Evolutionary conservation across 495 filamentous ascomycete species (phyloP), one percentile per base, ranked within the genome.

Genomic region (Halenospora varia): DNA sequence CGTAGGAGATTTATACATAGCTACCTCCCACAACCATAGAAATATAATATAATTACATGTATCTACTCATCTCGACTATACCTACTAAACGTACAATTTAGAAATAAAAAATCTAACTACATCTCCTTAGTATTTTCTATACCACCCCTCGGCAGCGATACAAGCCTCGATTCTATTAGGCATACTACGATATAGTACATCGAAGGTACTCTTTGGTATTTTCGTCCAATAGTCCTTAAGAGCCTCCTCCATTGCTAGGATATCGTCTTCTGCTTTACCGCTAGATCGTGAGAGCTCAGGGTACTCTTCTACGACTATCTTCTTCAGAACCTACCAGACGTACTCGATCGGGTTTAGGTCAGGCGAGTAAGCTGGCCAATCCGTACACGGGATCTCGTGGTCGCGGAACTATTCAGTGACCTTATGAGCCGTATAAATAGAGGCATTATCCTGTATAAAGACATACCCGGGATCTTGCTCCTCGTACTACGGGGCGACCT

Each of bases 381-480:
- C 25, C 3, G 26, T 56, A 2, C 25, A 10, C n/a, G 13, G 15
- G 8, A 56, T 41, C 9, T 25, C 25, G 19, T 55, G 9, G n/a
- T 6, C 20, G 1, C 2, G 3, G 23, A 55, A 47, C 41, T 11
- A 55, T 2, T 24, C 41, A 11, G 10, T 55, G 25, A 55, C 41
- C 22, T 46, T 55, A 15, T 55, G 25, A 2, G 40, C 24, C 1
- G 23, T 47, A 47, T 55, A 29, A 4, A 55, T 55, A 19, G 22
- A 44, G 9, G 52, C 23, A 25, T 47, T 47, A 47, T 55, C 52
- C 19, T 55, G 19, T 22, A 55, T 55, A 18, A 55, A 55, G n/a
- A 55, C 46, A 24, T 23, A 20, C 29, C 18, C 41, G 10, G 29
- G 29, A 35, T 35, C 29, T 13, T 35, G 29, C 13, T 46, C 22